Evolutionary conservation across 805 yeast species (phyloP), one percentile per base, ranked within the genome.

Genomic region (Cyberlindnera maclurae): DNA sequence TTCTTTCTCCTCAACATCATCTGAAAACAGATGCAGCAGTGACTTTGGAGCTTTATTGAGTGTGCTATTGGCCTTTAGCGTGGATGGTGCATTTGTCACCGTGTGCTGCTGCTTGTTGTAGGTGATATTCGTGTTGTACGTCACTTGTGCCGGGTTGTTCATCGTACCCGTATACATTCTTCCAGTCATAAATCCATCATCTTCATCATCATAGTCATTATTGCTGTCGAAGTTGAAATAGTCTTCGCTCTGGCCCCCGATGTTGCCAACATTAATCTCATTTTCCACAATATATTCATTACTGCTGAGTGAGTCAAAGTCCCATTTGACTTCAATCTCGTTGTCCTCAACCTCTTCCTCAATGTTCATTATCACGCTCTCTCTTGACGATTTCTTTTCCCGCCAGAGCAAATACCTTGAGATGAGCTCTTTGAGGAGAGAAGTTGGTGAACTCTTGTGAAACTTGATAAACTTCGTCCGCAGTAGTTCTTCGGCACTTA

Each of bases 401-500:
- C 98, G 67, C 82, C 89, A 83, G 15, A 81, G 50, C 31, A 83
- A 61, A 51, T 84, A 84, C 42, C 85, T 65, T 3, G 83, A 70
- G 5, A 93, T 78, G 17, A 93, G 64, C 55, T 88, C 96, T 44
- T 78, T 78, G 42, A 93, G 61, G 0, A 73, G 60, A 3, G 70
- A 36, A 0, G 87, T 81, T 4, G 88, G 76, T 3, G 72, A 57
- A 45, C 69, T 72, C 47, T 75, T 78, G 56, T 82, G 77, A 33
- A 67, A 58, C 46, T 74, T 75, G 36, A 93, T 73, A 44, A 90
- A 82, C 57, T 75, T 83, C 36, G 88, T 73, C 53, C 81, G 85
- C 41, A 77, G 60, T 33, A 93, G 63, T 31, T 84, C 96, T 34
- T 87, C 96, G 2, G 97, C 97, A 32, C 75, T 67, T 0, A 90